Evolutionary conservation across 495 filamentous ascomycete genomes (phyloP).

Genomic region (Penicillium psychrofluorescens): DNA sequence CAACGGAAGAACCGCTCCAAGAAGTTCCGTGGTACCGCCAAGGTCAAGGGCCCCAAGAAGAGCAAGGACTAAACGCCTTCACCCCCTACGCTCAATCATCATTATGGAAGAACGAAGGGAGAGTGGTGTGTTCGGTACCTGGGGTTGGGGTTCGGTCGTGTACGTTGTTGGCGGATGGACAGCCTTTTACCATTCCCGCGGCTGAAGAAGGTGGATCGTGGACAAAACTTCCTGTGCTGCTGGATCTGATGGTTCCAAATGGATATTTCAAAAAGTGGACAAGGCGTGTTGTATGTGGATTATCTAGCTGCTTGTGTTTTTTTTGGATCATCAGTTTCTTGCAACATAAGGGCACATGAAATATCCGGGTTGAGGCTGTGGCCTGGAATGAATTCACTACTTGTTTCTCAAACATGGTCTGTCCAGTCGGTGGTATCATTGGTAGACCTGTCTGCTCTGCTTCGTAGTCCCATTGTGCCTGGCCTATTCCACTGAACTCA

Average conservation of each 20-base stretch:
- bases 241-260: constrained; percentile 9
- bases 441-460: too few species aligned
- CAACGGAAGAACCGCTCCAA: constrained; percentile 99
- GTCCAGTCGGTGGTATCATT: background rate
- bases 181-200: too few species aligned
- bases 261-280: too few species aligned
- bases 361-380: constrained; percentile 21
- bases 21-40: constrained; percentile 92
- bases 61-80: constrained; percentile 41
- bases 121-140: background rate
- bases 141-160: constrained; percentile 14
- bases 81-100: constrained; percentile 7
- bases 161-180: background rate
- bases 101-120: constrained; percentile 10
- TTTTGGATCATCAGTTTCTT: constrained; percentile 18
- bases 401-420: constrained; percentile 15
- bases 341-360: constrained; percentile 23
- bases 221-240: constrained; percentile 4
- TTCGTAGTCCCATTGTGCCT: background rate
- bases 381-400: constrained; percentile 23
- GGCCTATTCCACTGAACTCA: background rate
- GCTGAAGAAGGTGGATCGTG: too few species aligned
- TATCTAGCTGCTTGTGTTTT: constrained; percentile 5
- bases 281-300: too few species aligned
- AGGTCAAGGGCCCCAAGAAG: constrained; percentile 82